Evolutionary conservation across 768 basidiomycete genomes (phyloP), one percentile per base, ranked within the genome.

Genomic region (Rhizopogon roseolus): DNA sequence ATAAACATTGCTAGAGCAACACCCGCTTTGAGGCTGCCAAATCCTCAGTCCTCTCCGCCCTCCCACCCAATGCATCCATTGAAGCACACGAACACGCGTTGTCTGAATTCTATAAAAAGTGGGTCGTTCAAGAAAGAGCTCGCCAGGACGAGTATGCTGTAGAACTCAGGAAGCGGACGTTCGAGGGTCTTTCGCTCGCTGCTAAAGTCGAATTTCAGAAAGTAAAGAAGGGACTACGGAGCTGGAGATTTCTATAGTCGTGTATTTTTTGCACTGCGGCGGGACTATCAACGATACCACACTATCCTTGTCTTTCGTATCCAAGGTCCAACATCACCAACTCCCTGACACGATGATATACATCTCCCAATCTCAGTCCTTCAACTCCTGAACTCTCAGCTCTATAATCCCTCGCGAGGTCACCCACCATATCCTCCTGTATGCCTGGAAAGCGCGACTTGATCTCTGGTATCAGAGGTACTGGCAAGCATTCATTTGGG

Each of bases 11-110:
- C 22, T 61, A 93, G 91, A 88, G 81, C 65, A 93, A 93, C 64
- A 74, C 77, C 9, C 84, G 90, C n/a, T 93, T 91, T 64, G 82
- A 89, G 63, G 74, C 78, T 8, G 88, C 82, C 34, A 88, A 86
- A 68, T 68, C 76, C 22, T 76, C 80, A 9, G 72, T 82, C 19
- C 73, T 90, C 11, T 63, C 73, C 8, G 76, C 81, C 50, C 75
- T 89, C 27, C 84, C 85, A 0, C 63, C 73, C 8, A 67, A 74
- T 2, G 71, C 80, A 7, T 73, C 81, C 0, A 46, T 74, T 0
- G 72, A 81, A 41, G 80, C 81, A 62, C 84, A 77, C 61, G 89
- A 93, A 65, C 69, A 71, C n/a, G 84, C 85, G 0, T 73, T 92
- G 25, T 85, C 88, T 16, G 77, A 78, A 40, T 91, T 93, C 69